Base-by-base conservation (phyloP, 805 yeast genomes). In the Groenewaldozyma tartarivorans region DNA sequence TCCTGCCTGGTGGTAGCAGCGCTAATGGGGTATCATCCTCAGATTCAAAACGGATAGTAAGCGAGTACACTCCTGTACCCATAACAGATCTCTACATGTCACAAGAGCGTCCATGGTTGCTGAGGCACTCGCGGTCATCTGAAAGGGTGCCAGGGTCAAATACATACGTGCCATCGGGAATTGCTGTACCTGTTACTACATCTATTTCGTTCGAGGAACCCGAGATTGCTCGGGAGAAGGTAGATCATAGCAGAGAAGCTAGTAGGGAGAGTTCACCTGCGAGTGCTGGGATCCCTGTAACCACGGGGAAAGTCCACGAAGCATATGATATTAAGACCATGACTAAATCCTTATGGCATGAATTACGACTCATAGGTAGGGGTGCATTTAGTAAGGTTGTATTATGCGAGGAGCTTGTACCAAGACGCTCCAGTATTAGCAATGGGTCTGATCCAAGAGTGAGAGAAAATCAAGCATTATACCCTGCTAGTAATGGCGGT, bases 361-460 rank as follows among this genome's bases (percentile, higher is more conserved):
- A 57, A 26, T 38, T 60, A 21, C 40, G 52, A 19, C 47, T 48
- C 11, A 51, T 66, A 3, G 70, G 70, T 3, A 52, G 61, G 20
- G 70, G 70, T 4, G 62, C 68, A n/a, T 66, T 66, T 44, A 51
- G 60, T 22, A 51, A 55, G 33, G 71, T 66, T 18, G 57, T 66
- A 5, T 51, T 65, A 29, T 24, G 29, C 29, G 7, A 7, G 13
- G 29, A 24, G 29, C n/a, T n/a, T n/a, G n/a, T n/a, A n/a, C n/a
- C n/a, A n/a, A n/a, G n/a, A n/a, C n/a, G n/a, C n/a, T n/a, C n/a
- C n/a, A n/a, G n/a, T n/a, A n/a, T n/a, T n/a, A n/a, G n/a, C n/a
- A n/a, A n/a, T n/a, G n/a, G n/a, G n/a, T n/a, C n/a, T n/a, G n/a
- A n/a, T n/a, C n/a, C n/a, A n/a, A n/a, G n/a, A n/a, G n/a, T n/a